Evolutionary conservation across 495 filamentous ascomycete species (phyloP).

Genomic region (Xeromyces bisporus): DNA sequence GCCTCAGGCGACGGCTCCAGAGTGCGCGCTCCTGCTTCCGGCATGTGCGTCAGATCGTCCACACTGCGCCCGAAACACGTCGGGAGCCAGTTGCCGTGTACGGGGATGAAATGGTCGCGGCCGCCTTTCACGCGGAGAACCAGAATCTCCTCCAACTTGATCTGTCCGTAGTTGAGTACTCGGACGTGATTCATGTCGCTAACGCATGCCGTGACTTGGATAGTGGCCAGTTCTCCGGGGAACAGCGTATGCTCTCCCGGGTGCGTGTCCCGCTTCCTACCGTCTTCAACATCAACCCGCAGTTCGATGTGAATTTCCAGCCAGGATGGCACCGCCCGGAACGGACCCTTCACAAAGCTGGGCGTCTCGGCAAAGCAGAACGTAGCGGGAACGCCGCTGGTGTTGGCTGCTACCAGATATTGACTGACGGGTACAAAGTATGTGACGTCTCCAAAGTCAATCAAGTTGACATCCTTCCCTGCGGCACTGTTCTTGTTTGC

Average conservation of each 20-base stretch:
- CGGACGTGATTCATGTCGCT: constrained; percentile 44
- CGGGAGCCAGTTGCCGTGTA: constrained; percentile 60
- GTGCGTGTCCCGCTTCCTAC: constrained; percentile 15
- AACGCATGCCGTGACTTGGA: constrained; percentile 47
- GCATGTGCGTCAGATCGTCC: constrained; percentile 67
- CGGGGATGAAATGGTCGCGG: constrained; percentile 78
- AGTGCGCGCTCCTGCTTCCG: constrained; percentile 52
- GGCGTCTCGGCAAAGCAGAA: constrained; percentile 61
- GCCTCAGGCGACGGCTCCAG: constrained; percentile 14
- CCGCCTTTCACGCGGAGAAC: constrained; percentile 76
- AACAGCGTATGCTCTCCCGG: constrained; percentile 41
- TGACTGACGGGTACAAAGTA: constrained; percentile 48
- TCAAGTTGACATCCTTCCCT: constrained; percentile 30
- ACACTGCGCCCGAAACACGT: constrained; percentile 72
- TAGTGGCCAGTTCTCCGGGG: constrained; percentile 66
- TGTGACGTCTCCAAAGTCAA: constrained; percentile 61
- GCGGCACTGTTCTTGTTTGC: constrained; percentile 6
- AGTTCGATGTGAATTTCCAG: constrained; percentile 44
- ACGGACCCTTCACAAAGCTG: constrained; percentile 25
- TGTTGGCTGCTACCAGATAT: constrained; percentile 76
- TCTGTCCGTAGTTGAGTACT: constrained; percentile 49
- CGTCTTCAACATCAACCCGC: constrained; percentile 17
- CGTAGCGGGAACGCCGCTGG: constrained; percentile 57
- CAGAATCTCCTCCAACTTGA: constrained; percentile 65
- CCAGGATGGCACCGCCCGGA: constrained; percentile 39